Base-by-base conservation (phyloP, 257 asterid genomes). In the Petrea volubilis region DNA sequence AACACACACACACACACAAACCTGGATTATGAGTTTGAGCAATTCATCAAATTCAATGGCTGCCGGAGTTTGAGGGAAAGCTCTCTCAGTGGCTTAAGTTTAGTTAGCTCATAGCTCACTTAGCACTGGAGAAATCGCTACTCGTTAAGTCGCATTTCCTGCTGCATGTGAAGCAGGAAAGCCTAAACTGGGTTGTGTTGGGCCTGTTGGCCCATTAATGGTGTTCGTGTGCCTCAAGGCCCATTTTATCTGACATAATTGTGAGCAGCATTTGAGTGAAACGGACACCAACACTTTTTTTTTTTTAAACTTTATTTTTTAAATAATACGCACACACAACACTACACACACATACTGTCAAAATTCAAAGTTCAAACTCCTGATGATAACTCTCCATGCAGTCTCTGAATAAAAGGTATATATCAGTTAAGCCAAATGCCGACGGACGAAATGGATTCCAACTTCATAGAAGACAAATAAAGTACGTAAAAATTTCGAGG, bases 21-120 rank as follows among this genome's bases (percentile, higher is more conserved):
- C 64, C 64, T 58, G 31, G 31, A 1, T 60, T 60, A 38, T 60
- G 29, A 60, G 31, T 33, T 33, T 60, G 31, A 31, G 50, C 67
- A 36, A 50, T 36, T 60, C 64, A 58, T 31, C 64, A 58, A 58
- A 58, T 58, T 58, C 50, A 36, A 20, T 20, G 28, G 65, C 67
- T 29, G 67, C 67, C n/a, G 3, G 6, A 7, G 67, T 34, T 60
- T 11, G 49, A 33, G 50, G 17, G 18, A 60, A 17, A 46, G 28
- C 31, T 27, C 41, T 12, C 23, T 31, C 18, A 27, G 25, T 3
- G 9, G 34, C 13, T 55, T 3, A 24, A 25, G 18, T 4, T 24
- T n/a, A n/a, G n/a, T n/a, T n/a, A n/a, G n/a, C n/a, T n/a, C n/a
- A n/a, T n/a, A n/a, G 24, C 28, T 57, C 23, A 12, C 24, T 13